phyloP scores from a whole-genome alignment of 1,139 yeast genomes.

The Casaregolazyma lundiana region DNA sequence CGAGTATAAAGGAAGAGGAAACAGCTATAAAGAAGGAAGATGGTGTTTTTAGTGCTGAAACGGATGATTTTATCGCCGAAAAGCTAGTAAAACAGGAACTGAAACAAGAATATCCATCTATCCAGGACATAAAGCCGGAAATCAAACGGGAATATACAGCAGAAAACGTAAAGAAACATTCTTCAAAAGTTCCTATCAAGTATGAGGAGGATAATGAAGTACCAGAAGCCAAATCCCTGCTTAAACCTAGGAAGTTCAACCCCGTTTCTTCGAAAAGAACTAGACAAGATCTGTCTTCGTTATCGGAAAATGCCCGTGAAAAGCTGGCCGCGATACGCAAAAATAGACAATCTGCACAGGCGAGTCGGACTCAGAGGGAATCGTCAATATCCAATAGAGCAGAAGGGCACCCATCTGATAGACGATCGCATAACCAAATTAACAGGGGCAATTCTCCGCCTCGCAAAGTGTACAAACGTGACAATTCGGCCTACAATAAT shows the following conservation, averaged over 20 bases:
- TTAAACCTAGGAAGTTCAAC: not conserved
- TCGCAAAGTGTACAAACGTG: not conserved
- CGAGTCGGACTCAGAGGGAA: not conserved
- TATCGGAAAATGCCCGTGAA: constrained; percentile 22
- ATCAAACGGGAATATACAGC: not conserved
- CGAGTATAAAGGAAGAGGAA: not conserved
- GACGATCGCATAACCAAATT: too few relatives aligned
- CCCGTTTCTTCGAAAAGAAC: constrained; percentile 2
- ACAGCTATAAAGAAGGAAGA: not conserved
- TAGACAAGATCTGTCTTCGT: constrained; percentile 3
- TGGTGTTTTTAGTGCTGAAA: not conserved
- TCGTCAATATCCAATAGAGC: not conserved
- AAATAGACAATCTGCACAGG: constrained; percentile 3
- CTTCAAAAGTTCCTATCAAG: constrained; percentile 1
- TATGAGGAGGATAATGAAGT: constrained; percentile 12
- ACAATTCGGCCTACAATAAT: not conserved
- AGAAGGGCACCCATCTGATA: too few relatives aligned
- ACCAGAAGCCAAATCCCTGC: not conserved
- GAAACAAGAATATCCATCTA: not conserved
- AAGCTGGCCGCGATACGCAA: constrained; percentile 22
- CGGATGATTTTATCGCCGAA: not conserved
- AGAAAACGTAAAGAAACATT: not conserved
- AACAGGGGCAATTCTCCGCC: not conserved
- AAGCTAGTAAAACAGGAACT: not conserved
- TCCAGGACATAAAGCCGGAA: not conserved